Conservation (phyloP, 305 asterid genomes). For the Caryopteris hybrid region DNA sequence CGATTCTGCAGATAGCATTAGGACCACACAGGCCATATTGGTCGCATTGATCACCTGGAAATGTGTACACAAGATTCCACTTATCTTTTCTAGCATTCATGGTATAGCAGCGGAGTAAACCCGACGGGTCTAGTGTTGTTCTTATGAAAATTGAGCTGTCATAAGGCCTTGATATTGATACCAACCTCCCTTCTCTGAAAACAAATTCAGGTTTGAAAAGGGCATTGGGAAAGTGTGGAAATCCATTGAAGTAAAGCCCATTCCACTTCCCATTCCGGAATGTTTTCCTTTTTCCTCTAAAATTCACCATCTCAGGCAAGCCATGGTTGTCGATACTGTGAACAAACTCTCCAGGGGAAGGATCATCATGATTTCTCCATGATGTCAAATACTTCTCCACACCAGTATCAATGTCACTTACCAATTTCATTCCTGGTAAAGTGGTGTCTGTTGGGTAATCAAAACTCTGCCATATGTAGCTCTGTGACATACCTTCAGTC, state of each 20-base stretch:
- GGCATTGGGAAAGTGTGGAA: neutral
- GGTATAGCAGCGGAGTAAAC: neutral
- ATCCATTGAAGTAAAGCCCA: neutral
- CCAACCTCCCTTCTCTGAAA: neutral
- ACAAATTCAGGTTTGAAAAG: neutral
- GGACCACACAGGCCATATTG: conserved; percentile 36
- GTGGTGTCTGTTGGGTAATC: conserved; percentile 30
- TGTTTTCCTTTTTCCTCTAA: neutral
- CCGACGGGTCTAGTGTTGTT: conserved; percentile 13
- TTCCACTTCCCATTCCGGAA: conserved; percentile 22
- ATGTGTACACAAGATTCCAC: conserved; percentile 16
- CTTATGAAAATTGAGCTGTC: neutral
- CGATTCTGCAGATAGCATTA: conserved; percentile 31
- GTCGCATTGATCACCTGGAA: conserved; percentile 28
- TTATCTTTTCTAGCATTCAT: conserved; percentile 11
- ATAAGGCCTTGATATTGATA: neutral
- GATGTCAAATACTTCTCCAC: conserved; percentile 20
- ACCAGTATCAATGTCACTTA: conserved; percentile 16
- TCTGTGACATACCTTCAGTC: too few relatives aligned
- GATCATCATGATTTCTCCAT: conserved; percentile 38
- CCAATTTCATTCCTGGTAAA: conserved; percentile 30
- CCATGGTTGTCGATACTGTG: conserved; percentile 11
- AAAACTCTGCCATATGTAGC: conserved; percentile 35
- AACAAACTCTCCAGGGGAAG: conserved; percentile 31
- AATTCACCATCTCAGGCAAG: conserved; percentile 9